Evolutionary conservation across 768 basidiomycete genomes (phyloP), one percentile per base, ranked within the genome.

Genomic region (Exsudoporus frostii): DNA sequence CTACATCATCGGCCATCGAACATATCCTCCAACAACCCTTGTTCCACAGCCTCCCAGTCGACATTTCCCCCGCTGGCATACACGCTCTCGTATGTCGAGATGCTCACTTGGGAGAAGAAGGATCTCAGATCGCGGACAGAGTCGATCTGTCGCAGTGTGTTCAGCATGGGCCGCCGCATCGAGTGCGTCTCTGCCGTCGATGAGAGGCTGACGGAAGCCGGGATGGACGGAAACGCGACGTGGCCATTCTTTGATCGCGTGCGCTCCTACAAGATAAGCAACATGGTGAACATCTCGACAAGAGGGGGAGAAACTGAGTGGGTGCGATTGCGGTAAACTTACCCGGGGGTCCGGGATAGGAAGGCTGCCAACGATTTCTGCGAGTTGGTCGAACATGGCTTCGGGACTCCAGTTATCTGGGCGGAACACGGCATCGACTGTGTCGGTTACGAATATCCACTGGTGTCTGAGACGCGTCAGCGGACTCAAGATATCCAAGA

Each of bases 361-460:
- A 38, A 91, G 75, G 52, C 76, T 84, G n/a, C 81, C 80, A 14
- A 89, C 79, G 36, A 92, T 82, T 57, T 95, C 93, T 39, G 92
- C 85, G 0, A 98, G 76, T 50, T 88, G 88, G 65, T 99, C 97
- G 71, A 98, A 81, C 76, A 97, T 84, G 3, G 93, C 88, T 59
- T 89, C 88, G 0, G 95, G 90, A 52, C 76, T 75, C 81, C 88
- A 92, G 41, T 85, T 76, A 52, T 93, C 86, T 0, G 93, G 90
- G 17, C 84, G 86, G 71, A 92, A 94, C 32, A 94, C 81, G 0
- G 96, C 94, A 62, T 98, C 97, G 7, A 95, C 91, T 0, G 96
- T 98, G 69, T 99, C 96, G 3, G 94, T 97, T 39, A 98, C 84
- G 69, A 98, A 99, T 63, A 97, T 90, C 96, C 97, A 99, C 75